Evolutionary conservation across 2,329 filamentous ascomycete species (phyloP), one percentile per base, ranked within the genome.

Genomic region (Diaporthe nobilis): DNA sequence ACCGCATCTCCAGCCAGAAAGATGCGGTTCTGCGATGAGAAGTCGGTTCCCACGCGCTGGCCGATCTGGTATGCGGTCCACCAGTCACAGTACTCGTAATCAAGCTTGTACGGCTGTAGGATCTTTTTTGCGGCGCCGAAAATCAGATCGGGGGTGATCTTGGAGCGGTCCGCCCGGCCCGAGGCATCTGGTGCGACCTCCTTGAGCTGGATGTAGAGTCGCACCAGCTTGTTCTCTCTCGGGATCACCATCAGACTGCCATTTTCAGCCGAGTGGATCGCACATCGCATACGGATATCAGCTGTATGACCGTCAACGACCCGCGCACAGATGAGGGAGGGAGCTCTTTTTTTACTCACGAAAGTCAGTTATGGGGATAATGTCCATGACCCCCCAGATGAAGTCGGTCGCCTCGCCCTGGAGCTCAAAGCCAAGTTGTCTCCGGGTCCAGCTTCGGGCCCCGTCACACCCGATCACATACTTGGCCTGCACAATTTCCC

Each of bases 1-100:
- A 90, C 89, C 1, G 91, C 92, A 82, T 94, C 93, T 2, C 93
- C 93, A 0, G 92, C 91, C 6, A 95, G 86, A 81, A 95, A 95
- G 13, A 95, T 87, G 5, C 92, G 87, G 34, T 89, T 87, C 17
- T 85, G 83, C 9, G 86, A 86, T 55, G 87, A 88, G 81, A 93
- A 93, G 57, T 87, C 85, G 1, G 86, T 87, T 5, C 89, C 90
- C 0, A 93, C 88, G 8, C 93, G 86, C 80, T 94, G 92, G 0
- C 92, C 92, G 61, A 94, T 93, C 77, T 93, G 89, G 78, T 93
- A 94, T 0, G 90, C 91, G 0, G 84, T 91, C 90, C 91, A 93
- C 91, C 92, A 93, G 79, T 92, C 90, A 76, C 91, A 91, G 76
- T 93, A 89, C 49, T 89, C 83, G 78, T 93, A 94, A 0, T 88